Percentiles rank a stretch among this genome's conserved stretches.
phyloP scores from a whole-genome alignment of 768 basidiomycete genomes.

The Hirschioporus abietinus region DNA sequence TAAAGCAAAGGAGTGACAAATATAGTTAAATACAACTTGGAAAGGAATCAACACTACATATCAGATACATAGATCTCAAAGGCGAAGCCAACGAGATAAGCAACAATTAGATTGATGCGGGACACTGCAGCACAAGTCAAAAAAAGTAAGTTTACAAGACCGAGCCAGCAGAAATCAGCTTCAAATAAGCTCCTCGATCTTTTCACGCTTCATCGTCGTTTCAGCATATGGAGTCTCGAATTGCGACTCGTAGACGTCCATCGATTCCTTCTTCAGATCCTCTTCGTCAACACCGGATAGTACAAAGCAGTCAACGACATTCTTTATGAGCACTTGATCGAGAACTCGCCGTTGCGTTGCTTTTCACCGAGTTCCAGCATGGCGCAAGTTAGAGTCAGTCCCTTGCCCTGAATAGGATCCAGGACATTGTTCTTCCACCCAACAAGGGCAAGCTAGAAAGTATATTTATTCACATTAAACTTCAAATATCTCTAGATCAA shows the following conservation, averaged over 20 bases:
- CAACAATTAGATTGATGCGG: no score
- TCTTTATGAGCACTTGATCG: slow-evolving; percentile 89
- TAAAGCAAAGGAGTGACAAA: no score
- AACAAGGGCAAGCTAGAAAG: slow-evolving; percentile 76
- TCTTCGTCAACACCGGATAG: slow-evolving; percentile 90
- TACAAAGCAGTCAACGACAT: slow-evolving; percentile 91
- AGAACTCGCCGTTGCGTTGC: slow-evolving; percentile 93
- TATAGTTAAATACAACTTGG: no score
- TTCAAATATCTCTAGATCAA: no score
- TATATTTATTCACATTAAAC: neutral
- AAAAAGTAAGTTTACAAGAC: no score
- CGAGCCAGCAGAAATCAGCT: no score
- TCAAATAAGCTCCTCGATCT: no score
- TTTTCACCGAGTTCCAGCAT: slow-evolving; percentile 86
- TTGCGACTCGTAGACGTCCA: slow-evolving; percentile 89
- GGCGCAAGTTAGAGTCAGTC: slow-evolving; percentile 79
- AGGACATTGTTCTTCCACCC: slow-evolving; percentile 96
- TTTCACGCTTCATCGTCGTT: slow-evolving; percentile 73
- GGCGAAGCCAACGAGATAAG: no score
- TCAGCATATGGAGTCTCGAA: slow-evolving; percentile 86
- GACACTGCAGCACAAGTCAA: no score
- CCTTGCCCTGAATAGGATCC: slow-evolving; percentile 75
- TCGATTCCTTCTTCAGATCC: slow-evolving; percentile 87
- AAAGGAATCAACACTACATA: no score
- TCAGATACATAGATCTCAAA: no score